Evolutionary conservation across 1,284 basidiomycete genomes (phyloP).

Genomic region (Porogramme epimiltina): DNA sequence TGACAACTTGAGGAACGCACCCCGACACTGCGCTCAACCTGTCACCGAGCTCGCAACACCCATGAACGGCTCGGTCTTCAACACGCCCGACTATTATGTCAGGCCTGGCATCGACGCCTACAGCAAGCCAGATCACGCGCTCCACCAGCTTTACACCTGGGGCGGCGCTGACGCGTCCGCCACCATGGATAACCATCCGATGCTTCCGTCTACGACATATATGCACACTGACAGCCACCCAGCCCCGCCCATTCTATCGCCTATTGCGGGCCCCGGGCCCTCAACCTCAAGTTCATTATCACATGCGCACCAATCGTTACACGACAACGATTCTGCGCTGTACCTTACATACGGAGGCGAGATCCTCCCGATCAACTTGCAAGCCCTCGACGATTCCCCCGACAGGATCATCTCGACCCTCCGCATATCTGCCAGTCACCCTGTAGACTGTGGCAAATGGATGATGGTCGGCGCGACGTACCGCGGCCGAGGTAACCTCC

Average conservation of each 20-base stretch:
- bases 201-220: not conserved
- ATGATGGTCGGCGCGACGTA: conserved; percentile 56
- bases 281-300: not conserved
- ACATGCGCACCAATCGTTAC: not conserved
- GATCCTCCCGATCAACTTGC: conserved; percentile 35
- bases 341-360: not conserved
- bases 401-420: conserved; percentile 46
- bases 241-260: not conserved
- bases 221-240: not conserved
- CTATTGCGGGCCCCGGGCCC: not conserved
- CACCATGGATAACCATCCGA: not conserved
- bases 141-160: not conserved
- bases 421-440: conserved; percentile 33
- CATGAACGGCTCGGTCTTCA: not conserved
- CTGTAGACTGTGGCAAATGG: conserved; percentile 52
- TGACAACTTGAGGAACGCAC: not conserved
- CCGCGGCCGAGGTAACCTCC: conserved; percentile 46
- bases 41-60: not conserved
- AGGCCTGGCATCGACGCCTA: not conserved
- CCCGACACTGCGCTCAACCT: not conserved
- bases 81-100: not conserved
- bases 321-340: too few relatives aligned
- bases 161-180: not conserved
- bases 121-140: not conserved
- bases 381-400: conserved; percentile 44